phyloP scores from a whole-genome alignment of 768 basidiomycete species.

The Boletus subcaerulescens region DNA sequence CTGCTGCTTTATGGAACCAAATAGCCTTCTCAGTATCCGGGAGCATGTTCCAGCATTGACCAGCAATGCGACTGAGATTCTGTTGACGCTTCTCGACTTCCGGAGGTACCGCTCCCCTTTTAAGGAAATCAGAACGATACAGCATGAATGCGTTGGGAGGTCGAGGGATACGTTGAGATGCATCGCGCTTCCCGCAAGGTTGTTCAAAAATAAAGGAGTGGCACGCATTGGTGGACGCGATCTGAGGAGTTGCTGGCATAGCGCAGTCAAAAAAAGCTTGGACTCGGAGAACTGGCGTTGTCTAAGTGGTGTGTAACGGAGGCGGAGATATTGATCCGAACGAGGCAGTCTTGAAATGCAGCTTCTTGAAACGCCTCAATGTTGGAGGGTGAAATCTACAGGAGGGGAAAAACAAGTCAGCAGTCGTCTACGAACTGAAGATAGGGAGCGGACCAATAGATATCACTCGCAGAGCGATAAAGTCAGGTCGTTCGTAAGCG shows the following conservation, averaged over 20 bases:
- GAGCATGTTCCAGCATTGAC: constrained; percentile 51
- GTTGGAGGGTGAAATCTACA: constrained; percentile 2
- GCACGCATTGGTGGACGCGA: neutral
- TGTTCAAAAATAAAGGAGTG: constrained; percentile 3
- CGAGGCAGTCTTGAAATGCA: neutral
- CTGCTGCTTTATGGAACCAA: constrained; percentile 36
- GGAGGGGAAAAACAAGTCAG: neutral
- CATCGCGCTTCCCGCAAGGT: neutral
- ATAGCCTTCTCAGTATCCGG: constrained; percentile 30
- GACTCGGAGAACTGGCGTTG: neutral
- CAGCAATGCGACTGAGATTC: constrained; percentile 52
- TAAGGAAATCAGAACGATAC: constrained; percentile 51
- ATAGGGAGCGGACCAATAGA: constrained; percentile 5
- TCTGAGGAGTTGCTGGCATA: constrained; percentile 9
- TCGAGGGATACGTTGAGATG: constrained; percentile 38
- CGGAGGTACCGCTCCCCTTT: constrained; percentile 39
- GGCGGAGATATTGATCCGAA: neutral
- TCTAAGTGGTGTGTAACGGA: neutral
- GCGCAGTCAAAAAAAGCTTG: neutral
- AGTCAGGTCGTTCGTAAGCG: constrained; percentile 4
- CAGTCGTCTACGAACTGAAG: neutral
- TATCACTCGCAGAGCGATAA: constrained; percentile 2
- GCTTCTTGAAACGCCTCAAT: neutral
- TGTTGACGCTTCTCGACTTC: constrained; percentile 51
- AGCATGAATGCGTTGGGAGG: constrained; percentile 59